A percentile compares a stretch with the other conserved stretches of the same genome.
phyloP scores from a whole-genome alignment of 805 yeast genomes.

The Monosporozyma yasuniensis region DNA sequence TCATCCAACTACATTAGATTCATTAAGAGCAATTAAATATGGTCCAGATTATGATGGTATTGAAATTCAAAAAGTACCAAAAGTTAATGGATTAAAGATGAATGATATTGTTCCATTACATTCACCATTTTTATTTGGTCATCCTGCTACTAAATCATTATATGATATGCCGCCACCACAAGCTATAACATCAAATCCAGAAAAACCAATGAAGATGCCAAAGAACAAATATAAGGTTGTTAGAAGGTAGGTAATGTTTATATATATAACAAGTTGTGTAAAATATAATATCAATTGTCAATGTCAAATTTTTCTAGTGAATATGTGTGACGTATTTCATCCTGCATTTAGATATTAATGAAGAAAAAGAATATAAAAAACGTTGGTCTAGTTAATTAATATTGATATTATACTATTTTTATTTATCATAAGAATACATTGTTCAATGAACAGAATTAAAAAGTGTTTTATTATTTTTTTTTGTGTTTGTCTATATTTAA shows the following conservation, averaged over 20 bases:
- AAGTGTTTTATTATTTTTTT: not conserved
- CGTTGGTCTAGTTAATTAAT: no score
- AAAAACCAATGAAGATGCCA: slow-evolving; percentile 25
- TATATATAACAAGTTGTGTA: not conserved
- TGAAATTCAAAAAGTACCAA: slow-evolving; percentile 54
- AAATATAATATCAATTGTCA: not conserved
- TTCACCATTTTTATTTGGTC: slow-evolving; percentile 69
- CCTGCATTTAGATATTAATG: no score
- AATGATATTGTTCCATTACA: slow-evolving; percentile 83
- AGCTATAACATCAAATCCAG: slow-evolving; percentile 18
- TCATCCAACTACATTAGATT: slow-evolving; percentile 60
- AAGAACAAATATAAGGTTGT: slow-evolving; percentile 28
- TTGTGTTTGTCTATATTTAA: not conserved
- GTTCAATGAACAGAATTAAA: not conserved
- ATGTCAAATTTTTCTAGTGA: not conserved
- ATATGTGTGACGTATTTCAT: no score
- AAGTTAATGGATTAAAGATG: slow-evolving; percentile 80
- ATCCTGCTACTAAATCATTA: slow-evolving; percentile 68
- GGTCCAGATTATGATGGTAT: slow-evolving; percentile 55
- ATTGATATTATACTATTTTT: not conserved
- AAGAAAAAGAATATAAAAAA: not conserved
- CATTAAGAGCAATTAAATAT: slow-evolving; percentile 55
- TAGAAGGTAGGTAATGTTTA: slow-evolving; percentile 16
- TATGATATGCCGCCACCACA: slow-evolving; percentile 48
- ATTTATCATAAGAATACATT: not conserved